These are phyloP conservation scores for Larix sibirica DNA, from an alignment of 83 land plant genomes.

Conservation along the genomic window DNA sequence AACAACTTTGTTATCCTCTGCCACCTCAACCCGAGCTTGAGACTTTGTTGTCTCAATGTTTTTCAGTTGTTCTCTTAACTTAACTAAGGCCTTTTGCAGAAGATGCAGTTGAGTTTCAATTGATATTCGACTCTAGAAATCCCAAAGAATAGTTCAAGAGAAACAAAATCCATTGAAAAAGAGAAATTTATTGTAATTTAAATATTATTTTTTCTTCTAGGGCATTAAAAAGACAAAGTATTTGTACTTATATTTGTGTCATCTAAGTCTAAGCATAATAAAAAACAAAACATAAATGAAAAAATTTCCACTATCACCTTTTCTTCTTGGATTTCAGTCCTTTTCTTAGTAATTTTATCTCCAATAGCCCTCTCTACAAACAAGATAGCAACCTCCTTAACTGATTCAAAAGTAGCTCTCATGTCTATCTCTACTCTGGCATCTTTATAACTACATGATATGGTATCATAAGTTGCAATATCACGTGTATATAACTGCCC, in stretches of 20 bases:
- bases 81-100: slow-evolving; percentile 61
- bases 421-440: slow-evolving; percentile 74
- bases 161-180: background rate
- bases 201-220: background rate
- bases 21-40: slow-evolving; percentile 58
- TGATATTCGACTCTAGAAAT: slow-evolving; percentile 38
- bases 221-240: no score
- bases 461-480: background rate
- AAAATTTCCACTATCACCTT: slow-evolving; percentile 28
- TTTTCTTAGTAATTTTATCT: slow-evolving; percentile 36
- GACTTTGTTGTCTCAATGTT: slow-evolving; percentile 49
- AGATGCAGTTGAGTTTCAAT: slow-evolving; percentile 60
- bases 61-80: slow-evolving; percentile 50
- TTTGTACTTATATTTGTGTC: background rate
- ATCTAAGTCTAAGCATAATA: background rate
- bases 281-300: background rate
- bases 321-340: slow-evolving; percentile 34
- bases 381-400: slow-evolving; percentile 67
- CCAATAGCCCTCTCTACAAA: slow-evolving; percentile 59
- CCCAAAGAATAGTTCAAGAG: background rate
- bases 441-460: slow-evolving; percentile 29
- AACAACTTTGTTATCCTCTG: slow-evolving; percentile 44
- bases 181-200: background rate
- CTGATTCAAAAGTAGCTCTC: slow-evolving; percentile 68
- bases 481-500: background rate